These are phyloP conservation scores for Phytomonas sp. DNA, from an alignment of 208 protist genomes.

Conservation along the genomic window DNA sequence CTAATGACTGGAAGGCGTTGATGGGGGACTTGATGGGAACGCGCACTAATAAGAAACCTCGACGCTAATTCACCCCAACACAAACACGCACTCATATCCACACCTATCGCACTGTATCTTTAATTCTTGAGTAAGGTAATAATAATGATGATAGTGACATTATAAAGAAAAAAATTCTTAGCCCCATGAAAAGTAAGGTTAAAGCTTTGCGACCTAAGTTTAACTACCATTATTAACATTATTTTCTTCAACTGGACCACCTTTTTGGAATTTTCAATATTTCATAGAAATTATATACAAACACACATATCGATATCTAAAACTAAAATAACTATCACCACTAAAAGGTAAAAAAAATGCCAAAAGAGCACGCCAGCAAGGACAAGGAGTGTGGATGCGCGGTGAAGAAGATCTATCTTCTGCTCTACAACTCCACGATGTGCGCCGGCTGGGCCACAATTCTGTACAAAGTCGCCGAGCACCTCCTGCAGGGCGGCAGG, in stretches of 20 bases:
- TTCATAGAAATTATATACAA: too few species aligned
- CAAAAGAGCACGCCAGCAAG: too few species aligned
- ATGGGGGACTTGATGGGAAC: constrained; percentile 50
- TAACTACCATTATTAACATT: constrained; percentile 6
- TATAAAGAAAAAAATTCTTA: too few species aligned
- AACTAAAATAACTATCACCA: too few species aligned
- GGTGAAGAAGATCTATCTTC: constrained; percentile 59
- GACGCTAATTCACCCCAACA: background rate
- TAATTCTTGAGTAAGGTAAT: background rate
- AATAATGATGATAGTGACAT: too few species aligned
- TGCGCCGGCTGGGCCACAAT: constrained; percentile 56
- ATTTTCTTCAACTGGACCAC: too few species aligned
- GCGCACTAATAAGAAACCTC: constrained; percentile 23
- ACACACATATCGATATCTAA: too few species aligned
- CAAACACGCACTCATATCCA: background rate
- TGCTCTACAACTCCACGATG: constrained; percentile 75
- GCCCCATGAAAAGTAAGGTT: too few species aligned
- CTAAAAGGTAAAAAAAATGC: too few species aligned
- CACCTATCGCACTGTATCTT: background rate
- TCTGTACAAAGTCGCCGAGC: constrained; percentile 38
- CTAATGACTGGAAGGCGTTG: constrained; percentile 63
- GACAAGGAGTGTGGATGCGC: too few species aligned
- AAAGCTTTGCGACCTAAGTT: too few species aligned
- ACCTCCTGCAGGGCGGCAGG: constrained; percentile 24
- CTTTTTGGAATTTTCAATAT: too few species aligned